These are phyloP conservation scores for Hortiboletus flavorubellus DNA, from an alignment of 768 basidiomycete species.

Conservation along the genomic window DNA sequence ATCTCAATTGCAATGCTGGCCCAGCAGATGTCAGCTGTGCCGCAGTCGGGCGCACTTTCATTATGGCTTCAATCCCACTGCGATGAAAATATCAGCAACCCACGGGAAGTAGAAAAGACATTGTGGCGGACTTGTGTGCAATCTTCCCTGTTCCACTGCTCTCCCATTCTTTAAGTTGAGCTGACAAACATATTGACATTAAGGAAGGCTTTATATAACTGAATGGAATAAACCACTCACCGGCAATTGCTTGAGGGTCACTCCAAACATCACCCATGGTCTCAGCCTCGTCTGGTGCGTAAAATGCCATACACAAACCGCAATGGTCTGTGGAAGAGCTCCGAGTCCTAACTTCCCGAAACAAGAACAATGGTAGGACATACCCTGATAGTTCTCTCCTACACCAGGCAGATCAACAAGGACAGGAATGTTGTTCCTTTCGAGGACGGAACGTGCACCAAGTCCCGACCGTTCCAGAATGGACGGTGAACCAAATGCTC, in stretches of 20 bases:
- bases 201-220: too few species aligned
- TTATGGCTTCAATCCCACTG: conserved; percentile 51
- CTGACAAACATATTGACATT: conserved; percentile 15
- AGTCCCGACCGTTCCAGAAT: conserved; percentile 69
- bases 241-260: too few species aligned
- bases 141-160: conserved; percentile 45
- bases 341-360: too few species aligned
- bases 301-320: too few species aligned
- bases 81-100: neutral
- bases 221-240: too few species aligned
- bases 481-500: conserved; percentile 53
- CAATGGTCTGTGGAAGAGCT: neutral
- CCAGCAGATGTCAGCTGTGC: conserved; percentile 47
- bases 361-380: neutral
- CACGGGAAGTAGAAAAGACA: neutral
- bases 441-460: conserved; percentile 49
- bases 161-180: conserved; percentile 30
- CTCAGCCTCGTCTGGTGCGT: too few species aligned
- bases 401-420: conserved; percentile 72
- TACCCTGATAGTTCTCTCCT: conserved; percentile 64
- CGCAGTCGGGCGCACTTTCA: conserved; percentile 50
- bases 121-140: conserved; percentile 46
- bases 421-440: conserved; percentile 42
- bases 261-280: too few species aligned
- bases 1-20: conserved; percentile 28